These are phyloP conservation scores for Cytospora leucostoma DNA, from an alignment of 2,329 filamentous ascomycete genomes.

Conservation along the genomic window DNA sequence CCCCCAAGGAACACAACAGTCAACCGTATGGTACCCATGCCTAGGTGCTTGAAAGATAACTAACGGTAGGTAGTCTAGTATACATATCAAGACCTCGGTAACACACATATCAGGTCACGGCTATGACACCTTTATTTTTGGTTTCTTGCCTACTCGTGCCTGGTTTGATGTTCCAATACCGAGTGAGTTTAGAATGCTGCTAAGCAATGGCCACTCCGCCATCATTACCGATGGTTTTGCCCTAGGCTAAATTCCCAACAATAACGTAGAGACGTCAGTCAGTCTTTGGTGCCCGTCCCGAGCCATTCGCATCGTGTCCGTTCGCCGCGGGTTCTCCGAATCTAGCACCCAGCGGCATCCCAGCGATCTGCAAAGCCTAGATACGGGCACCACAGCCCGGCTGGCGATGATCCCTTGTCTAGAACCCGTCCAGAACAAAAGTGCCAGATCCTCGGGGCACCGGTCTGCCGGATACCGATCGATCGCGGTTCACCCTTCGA, in stretches of 20 bases:
- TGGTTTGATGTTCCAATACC: neutral
- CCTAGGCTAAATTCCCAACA: conserved; percentile 24
- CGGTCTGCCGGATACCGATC: neutral
- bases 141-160: neutral
- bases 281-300: conserved; percentile 22
- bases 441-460: neutral
- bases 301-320: conserved; percentile 29
- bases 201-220: neutral
- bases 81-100: no score
- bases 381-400: neutral
- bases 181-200: neutral
- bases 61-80: no score
- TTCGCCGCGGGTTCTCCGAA: conserved; percentile 32
- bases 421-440: conserved; percentile 1
- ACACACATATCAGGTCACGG: no score
- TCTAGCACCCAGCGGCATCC: conserved; percentile 1
- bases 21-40: no score
- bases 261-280: conserved; percentile 5
- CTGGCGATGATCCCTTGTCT: neutral
- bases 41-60: no score
- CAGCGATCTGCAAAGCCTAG: neutral
- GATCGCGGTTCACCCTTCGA: neutral
- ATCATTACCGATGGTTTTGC: neutral
- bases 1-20: no score
- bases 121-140: no score